These are phyloP conservation scores for Rhizophora apiculata DNA, from an alignment of 345 rosid genomes.

Conservation along the genomic window DNA sequence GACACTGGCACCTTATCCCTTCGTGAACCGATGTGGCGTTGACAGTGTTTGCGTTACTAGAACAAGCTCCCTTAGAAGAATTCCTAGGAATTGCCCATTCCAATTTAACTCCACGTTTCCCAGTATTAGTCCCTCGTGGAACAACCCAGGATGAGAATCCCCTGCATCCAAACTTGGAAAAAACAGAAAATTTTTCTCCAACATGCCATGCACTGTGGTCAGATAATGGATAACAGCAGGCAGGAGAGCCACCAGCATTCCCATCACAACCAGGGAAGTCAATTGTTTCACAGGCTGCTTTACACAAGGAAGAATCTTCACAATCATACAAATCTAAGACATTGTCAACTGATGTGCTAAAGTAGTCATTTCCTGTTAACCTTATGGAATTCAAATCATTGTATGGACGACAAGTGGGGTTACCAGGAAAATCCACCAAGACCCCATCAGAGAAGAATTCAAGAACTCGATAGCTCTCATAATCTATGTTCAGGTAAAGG, in stretches of 20 bases:
- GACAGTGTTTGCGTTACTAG: conserved; percentile 38
- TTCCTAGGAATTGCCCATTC: conserved; percentile 80
- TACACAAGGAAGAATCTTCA: conserved; percentile 81
- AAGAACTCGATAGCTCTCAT: conserved; percentile 43
- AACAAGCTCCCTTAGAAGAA: conserved; percentile 40
- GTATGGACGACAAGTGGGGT: conserved; percentile 59
- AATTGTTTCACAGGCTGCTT: conserved; percentile 59
- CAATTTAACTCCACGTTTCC: conserved; percentile 70
- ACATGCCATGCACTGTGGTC: conserved; percentile 61
- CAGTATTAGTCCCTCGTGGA: conserved; percentile 46
- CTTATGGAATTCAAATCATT: conserved; percentile 57
- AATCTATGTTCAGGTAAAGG: conserved; percentile 50
- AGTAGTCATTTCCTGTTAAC: conserved; percentile 40
- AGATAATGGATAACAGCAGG: conserved; percentile 80
- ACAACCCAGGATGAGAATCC: conserved; percentile 80
- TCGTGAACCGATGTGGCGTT: conserved; percentile 61
- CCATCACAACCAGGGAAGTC: conserved; percentile 64
- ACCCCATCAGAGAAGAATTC: conserved; percentile 70
- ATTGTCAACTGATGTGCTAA: conserved; percentile 62
- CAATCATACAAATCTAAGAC: conserved; percentile 75
- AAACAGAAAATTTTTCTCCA: conserved; percentile 62
- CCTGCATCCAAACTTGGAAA: conserved; percentile 71
- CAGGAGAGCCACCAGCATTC: conserved; percentile 39
- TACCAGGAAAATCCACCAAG: conserved; percentile 62
- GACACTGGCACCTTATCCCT: conserved; percentile 64